A percentile compares a stretch with the other conserved stretches of the same genome.
phyloP scores from a whole-genome alignment of 2,329 filamentous ascomycete genomes.

The Xylaria sp. region DNA sequence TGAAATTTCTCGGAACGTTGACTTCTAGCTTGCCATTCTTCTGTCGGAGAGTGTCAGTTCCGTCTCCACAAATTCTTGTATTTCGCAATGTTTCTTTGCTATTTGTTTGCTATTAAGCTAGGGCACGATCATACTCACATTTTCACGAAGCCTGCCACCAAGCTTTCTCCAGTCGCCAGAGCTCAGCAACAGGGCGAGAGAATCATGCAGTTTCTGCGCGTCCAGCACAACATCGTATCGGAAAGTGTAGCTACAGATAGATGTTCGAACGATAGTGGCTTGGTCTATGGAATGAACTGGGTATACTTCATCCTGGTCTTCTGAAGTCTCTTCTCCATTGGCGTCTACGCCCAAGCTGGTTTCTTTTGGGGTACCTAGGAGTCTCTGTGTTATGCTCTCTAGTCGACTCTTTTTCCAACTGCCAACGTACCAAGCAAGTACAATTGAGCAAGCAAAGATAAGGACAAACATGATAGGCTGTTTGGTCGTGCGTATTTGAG shows the following conservation, averaged over 20 bases:
- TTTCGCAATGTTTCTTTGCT: background rate
- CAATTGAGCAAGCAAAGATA: too few species aligned
- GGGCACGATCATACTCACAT: background rate
- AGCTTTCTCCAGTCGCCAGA: conserved; percentile 10
- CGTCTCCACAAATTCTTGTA: too few species aligned
- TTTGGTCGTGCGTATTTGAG: too few species aligned
- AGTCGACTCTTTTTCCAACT: too few species aligned
- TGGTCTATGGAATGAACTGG: conserved; percentile 21
- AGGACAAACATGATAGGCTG: too few species aligned
- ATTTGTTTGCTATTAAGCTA: background rate
- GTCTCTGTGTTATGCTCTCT: too few species aligned
- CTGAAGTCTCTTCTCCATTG: background rate
- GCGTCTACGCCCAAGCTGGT: too few species aligned
- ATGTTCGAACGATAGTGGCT: background rate
- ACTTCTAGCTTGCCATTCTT: background rate
- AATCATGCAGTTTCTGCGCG: conserved; percentile 3
- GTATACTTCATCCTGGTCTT: conserved; percentile 3
- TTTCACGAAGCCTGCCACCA: conserved; percentile 1
- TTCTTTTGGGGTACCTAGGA: too few species aligned
- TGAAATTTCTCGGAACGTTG: conserved; percentile 3
- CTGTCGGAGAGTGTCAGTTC: background rate
- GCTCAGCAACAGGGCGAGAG: background rate
- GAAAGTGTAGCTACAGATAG: conserved; percentile 15
- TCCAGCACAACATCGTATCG: conserved; percentile 13
- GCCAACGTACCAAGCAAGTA: too few species aligned